Conservation (phyloP, 2,329 filamentous ascomycete genomes). For the Sporothrix variecibatus region DNA sequence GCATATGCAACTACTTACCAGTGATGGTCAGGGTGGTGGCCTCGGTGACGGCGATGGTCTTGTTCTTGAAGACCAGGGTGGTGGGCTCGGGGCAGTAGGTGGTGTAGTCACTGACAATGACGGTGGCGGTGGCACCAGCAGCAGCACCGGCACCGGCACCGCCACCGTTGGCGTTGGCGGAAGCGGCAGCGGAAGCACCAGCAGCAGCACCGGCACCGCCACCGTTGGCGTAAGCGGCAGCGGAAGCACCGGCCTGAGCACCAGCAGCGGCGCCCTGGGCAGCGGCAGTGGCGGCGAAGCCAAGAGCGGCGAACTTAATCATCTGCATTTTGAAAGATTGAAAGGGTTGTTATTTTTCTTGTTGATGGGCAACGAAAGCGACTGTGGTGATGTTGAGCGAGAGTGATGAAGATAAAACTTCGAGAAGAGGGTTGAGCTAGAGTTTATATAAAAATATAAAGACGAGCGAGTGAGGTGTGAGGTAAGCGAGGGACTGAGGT, state of each 20-base stretch:
- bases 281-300: constrained; percentile 24
- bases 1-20: constrained; percentile 18
- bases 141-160: neutral
- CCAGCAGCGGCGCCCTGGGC: constrained; percentile 11
- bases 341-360: neutral
- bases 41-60: constrained; percentile 58
- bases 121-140: constrained; percentile 25
- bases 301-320: constrained; percentile 24
- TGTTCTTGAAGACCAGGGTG: constrained; percentile 64
- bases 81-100: constrained; percentile 75
- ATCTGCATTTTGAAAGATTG: constrained; percentile 29
- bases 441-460: constrained; percentile 13
- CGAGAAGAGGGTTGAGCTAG: neutral
- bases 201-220: constrained; percentile 9
- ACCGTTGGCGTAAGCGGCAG: neutral
- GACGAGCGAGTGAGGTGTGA: constrained; percentile 24
- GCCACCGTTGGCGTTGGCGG: too few species aligned
- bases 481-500: constrained; percentile 26
- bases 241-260: neutral
- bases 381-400: constrained; percentile 16
- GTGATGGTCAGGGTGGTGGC: constrained; percentile 33
- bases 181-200: constrained; percentile 9
- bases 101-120: constrained; percentile 61
- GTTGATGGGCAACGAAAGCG: constrained; percentile 6
- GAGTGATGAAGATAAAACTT: constrained; percentile 21